Percentiles rank a stretch among this genome's conserved stretches.
These are phyloP conservation scores for Gossypium mustelinum DNA, from an alignment of 345 rosid species.

Conservation along the genomic window DNA sequence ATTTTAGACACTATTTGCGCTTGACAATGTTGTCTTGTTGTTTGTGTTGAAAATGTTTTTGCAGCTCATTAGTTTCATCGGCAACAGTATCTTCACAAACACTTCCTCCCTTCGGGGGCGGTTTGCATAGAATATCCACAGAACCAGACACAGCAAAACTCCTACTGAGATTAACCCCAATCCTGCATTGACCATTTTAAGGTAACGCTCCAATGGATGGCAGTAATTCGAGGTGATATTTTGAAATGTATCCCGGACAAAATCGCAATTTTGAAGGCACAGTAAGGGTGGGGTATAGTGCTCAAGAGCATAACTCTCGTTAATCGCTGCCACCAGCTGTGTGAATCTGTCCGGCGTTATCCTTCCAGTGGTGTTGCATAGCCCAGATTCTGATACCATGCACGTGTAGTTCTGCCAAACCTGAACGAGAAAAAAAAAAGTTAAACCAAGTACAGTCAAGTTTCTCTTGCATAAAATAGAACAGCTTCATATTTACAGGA, in stretches of 20 bases:
- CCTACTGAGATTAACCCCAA: slow-evolving; percentile 79
- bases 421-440: slow-evolving; percentile 29
- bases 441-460: neutral
- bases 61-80: slow-evolving; percentile 19
- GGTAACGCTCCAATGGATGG: slow-evolving; percentile 64
- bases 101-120: slow-evolving; percentile 99
- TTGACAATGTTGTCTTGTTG: neutral
- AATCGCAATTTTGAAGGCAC: slow-evolving; percentile 78
- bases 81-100: slow-evolving; percentile 51
- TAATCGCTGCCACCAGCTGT: slow-evolving; percentile 73
- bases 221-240: slow-evolving; percentile 69
- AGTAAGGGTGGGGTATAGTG: slow-evolving; percentile 87
- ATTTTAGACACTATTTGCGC: slow-evolving; percentile 30
- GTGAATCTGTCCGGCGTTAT: slow-evolving; percentile 55
- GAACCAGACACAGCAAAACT: slow-evolving; percentile 80
- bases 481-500: neutral
- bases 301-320: slow-evolving; percentile 77
- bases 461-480: neutral
- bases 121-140: slow-evolving; percentile 91
- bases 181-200: slow-evolving; percentile 72
- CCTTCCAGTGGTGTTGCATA: slow-evolving; percentile 75
- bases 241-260: slow-evolving; percentile 72
- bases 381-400: slow-evolving; percentile 40
- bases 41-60: slow-evolving; percentile 8
- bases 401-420: slow-evolving; percentile 75